These are phyloP conservation scores for Lagerstroemia speciosa DNA, from an alignment of 345 rosid genomes.

Conservation along the genomic window DNA sequence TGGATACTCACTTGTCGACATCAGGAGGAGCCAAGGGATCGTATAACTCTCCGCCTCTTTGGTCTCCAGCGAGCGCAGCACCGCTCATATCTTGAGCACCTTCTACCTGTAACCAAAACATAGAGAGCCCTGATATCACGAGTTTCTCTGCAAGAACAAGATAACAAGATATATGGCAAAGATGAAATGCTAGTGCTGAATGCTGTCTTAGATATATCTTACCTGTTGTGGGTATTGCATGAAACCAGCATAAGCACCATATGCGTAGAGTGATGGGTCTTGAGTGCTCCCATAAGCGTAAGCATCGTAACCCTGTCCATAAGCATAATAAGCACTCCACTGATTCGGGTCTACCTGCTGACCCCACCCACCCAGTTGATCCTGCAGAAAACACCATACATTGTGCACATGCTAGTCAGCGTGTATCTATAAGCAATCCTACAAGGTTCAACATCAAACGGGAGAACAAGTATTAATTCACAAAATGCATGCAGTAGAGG, in stretches of 20 bases:
- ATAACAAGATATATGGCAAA: neutral
- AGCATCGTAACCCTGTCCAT: conserved; percentile 90
- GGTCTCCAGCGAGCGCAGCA: conserved; percentile 47
- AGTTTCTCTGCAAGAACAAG: neutral
- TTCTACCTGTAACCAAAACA: conserved; percentile 45
- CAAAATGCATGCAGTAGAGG: neutral
- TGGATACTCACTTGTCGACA: conserved; percentile 57
- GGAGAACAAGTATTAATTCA: neutral
- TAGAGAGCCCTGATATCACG: neutral
- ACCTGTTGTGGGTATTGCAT: conserved; percentile 85
- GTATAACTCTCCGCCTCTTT: conserved; percentile 55
- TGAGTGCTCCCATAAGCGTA: conserved; percentile 72
- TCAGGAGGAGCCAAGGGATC: conserved; percentile 87
- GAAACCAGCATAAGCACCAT: conserved; percentile 84
- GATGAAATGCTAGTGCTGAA: neutral
- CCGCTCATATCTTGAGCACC: conserved; percentile 55
- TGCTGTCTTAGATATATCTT: conserved; percentile 1
- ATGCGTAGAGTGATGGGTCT: conserved; percentile 84
- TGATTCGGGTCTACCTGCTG: conserved; percentile 82
- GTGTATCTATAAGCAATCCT: neutral
- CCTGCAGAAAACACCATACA: conserved; percentile 32
- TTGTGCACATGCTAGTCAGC: neutral
- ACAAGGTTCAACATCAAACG: neutral
- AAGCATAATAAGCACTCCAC: conserved; percentile 87
- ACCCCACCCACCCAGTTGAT: conserved; percentile 44